These are phyloP conservation scores for Plectosphaerella cucumerina DNA, from an alignment of 2,329 filamentous ascomycete genomes.

Conservation along the genomic window DNA sequence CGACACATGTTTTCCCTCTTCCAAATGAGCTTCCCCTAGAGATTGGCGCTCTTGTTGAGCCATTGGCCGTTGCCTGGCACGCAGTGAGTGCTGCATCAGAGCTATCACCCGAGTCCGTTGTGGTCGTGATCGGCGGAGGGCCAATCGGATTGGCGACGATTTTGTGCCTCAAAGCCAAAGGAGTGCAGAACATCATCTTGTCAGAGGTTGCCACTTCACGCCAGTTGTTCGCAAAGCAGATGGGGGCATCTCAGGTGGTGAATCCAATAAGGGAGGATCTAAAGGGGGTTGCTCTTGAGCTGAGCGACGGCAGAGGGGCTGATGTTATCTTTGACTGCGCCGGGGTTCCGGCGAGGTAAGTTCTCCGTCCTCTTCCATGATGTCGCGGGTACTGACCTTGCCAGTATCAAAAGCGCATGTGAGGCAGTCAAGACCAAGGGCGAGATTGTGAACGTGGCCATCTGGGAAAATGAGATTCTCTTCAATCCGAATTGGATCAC, in stretches of 20 bases:
- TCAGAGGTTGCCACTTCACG: constrained; percentile 48
- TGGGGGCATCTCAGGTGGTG: constrained; percentile 38
- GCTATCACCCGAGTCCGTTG: constrained; percentile 35
- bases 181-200: constrained; percentile 51
- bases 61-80: constrained; percentile 62
- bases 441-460: constrained; percentile 18
- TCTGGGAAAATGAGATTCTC: constrained; percentile 17
- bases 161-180: constrained; percentile 50
- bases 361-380: fast-evolving
- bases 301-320: constrained; percentile 14
- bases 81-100: constrained; percentile 31
- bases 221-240: constrained; percentile 45
- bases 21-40: constrained; percentile 48
- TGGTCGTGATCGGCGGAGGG: constrained; percentile 56
- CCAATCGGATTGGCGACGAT: constrained; percentile 60
- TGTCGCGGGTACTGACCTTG: not conserved
- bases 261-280: constrained; percentile 13
- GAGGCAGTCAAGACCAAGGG: constrained; percentile 16
- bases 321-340: constrained; percentile 18
- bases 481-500: constrained; percentile 16
- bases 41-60: constrained; percentile 56
- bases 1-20: constrained; percentile 39
- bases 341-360: constrained; percentile 14
- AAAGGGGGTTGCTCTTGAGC: constrained; percentile 7
- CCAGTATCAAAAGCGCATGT: constrained; percentile 15